Evolutionary conservation across 345 rosid genomes (phyloP), one percentile per base, ranked within the genome.

Genomic region (Citrus sp.): DNA sequence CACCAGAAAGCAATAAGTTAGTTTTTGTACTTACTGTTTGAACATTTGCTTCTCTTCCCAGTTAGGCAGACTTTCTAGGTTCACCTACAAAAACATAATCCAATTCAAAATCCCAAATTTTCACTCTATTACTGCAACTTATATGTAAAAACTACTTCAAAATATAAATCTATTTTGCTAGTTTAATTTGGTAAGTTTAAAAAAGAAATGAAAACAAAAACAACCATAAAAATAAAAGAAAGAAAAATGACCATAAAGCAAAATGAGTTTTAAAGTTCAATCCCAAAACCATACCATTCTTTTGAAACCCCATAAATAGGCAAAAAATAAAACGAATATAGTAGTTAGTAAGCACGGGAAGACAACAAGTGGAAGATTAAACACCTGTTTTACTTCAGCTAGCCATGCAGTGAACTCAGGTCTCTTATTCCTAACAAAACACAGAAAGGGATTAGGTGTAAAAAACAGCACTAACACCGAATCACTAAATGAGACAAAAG

Each of bases 11-110:
- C 70, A 42, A 27, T 19, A 21, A 62, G 13, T 71, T 32, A 76
- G 56, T 28, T 70, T 73, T 19, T 8, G 14, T 28, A 78, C 94
- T 79, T 88, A 92, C 98, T 86, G 84, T 85, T 95, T 93, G 82
- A 95, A 95, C 94, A 93, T 87, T 83, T 93, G 94, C 87, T 93
- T 95, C 91, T 95, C 99, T 85, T 95, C 98, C 99, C 99, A 95
- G 71, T 93, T 89, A 59, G 99, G 90, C 82, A 95, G 81, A 81
- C 90, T 87, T 86, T 95, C 99, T 86, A 95, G 84, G 85, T 95
- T 95, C 70, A 95, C 92, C 98, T 93, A 70, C 40, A 78, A 81
- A 25, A 25, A 81, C 21, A 66, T 35, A 30, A 74, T 67, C 70
- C 37, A 16, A 79, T 70, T 58, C 60, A 75, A 51, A 42, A 79